Base-by-base conservation (phyloP, 768 basidiomycete genomes). In the Suillus tomentosus region DNA sequence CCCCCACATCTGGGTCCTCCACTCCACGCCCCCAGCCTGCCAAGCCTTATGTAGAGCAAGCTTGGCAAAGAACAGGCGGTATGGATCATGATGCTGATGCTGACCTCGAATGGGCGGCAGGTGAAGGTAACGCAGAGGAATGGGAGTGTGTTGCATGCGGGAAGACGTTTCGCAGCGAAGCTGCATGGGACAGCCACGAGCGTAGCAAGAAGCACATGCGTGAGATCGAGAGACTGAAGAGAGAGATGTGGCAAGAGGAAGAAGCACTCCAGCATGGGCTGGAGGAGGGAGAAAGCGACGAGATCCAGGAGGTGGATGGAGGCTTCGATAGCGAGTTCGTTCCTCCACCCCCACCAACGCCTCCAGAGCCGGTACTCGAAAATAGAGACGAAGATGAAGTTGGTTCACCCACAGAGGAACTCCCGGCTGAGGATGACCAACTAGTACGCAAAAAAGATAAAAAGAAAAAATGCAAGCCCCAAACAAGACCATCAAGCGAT, bases 61-160 rank as follows among this genome's bases (percentile, higher is more conserved):
- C 89, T 22, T 98, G 96, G 96, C 95, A 98, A 74, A 87, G 85
- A 68, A 77, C 88, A 3, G 59, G 73, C 24, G 72, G 60, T 62
- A 62, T 71, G 24, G 74, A 77, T 34, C 15, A 58, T 40, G 56
- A 57, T 40, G 72, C 80, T 47, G 83, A 86, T 65, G 84, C 79
- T 2, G 92, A 92, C 69, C 78, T 90, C 5, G 89, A 93, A 65
- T 92, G 90, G 89, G 87, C 87, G 4, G 82, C 82, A 9, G 90
- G 84, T 2, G 91, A 90, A 72, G 87, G 86, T 7, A 85, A 89
- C 64, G 77, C 84, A 5, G 91, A 94, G 69, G 91, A 92, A 72
- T 95, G 91, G 89, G 95, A 96, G 73, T 99, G 97, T 71, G 89
- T 98, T n/a, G 96, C 89, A 9, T 99, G 97, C 70, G 82, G 85